Evolutionary conservation across 352 stramenopile genomes (phyloP), one percentile per base, ranked within the genome.

Genomic region (Thraustochytrium striatum): DNA sequence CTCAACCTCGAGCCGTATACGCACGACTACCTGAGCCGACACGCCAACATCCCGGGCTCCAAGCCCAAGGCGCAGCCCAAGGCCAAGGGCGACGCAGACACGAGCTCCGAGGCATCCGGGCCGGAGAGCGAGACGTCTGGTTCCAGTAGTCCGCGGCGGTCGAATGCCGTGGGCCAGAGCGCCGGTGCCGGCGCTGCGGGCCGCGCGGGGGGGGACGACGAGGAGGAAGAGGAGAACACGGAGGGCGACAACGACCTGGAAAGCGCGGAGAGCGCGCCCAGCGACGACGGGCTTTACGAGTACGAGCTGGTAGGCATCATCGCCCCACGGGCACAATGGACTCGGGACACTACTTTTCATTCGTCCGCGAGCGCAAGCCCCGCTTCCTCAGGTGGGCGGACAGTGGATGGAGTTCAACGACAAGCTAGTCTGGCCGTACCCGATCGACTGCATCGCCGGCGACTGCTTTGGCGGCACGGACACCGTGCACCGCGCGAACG

Each of bases 301-400:
- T 97, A 97, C 78, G 87, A 95, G 28, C 88, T 97, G 3, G 87
- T 91, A 5, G 93, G 93, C 13, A 86, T 97, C 16, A 91, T 97
- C n/a, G 91, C 97, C 7, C 93, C 82, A 94, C 88, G 0, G 93
- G 93, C 0, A 96, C 91, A 28, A 87, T 90, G 0, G 90, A 97
- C 69, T 94, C 88, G 55, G 93, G 93, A 0, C 93, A 97, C 86
- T 97, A 97, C 82, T 97, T 97, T 80, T 95, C 88, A 28, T 97
- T 94, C 84, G 89, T 97, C 57, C 89, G 90, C 36, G 90, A 97
- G 44, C 84, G 89, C 41, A 50, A 83, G 11, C 69, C 81, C 8
- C 65, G 65, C 7, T 75, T 43, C 36, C 32, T 57, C 43, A 81
- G 11, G 65, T 75, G 9, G 65, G 65, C 11, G 39, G 32, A 5